Evolutionary conservation across 202 grass and related monocot species (phyloP).

Genomic region (Miscanthus sacchariflorus): DNA sequence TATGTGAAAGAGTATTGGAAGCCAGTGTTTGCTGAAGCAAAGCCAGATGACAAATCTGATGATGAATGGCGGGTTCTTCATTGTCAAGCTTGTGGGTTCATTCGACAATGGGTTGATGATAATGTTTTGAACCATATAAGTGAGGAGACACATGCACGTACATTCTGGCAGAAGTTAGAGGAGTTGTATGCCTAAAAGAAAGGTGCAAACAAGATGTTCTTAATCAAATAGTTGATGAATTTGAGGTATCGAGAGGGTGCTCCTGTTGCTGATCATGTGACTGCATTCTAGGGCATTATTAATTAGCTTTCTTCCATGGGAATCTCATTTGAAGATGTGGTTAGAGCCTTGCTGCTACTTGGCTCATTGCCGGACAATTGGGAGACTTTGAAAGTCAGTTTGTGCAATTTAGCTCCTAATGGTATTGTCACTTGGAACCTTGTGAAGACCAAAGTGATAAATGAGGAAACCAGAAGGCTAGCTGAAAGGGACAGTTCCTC

Average conservation of each 20-base stretch:
- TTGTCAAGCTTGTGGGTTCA: too few relatives aligned
- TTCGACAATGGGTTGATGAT: too few relatives aligned
- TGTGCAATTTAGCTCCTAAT: neutral
- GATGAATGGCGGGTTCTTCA: neutral
- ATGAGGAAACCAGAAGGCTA: neutral
- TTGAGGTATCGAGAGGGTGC: neutral
- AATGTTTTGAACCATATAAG: too few relatives aligned
- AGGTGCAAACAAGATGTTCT: slow-evolving; percentile 23
- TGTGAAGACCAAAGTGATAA: neutral
- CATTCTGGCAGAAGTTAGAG: too few relatives aligned
- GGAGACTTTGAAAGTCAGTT: neutral
- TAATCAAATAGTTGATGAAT: slow-evolving; percentile 1
- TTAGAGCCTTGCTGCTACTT: neutral
- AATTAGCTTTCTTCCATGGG: neutral
- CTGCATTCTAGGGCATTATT: neutral
- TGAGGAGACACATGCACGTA: too few relatives aligned
- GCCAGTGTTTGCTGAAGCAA: neutral
- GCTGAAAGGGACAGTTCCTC: neutral
- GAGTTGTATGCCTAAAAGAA: neutral
- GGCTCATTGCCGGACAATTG: neutral
- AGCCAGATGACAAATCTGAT: neutral
- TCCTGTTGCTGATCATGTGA: slow-evolving; percentile 19
- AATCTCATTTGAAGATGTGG: slow-evolving; percentile 5
- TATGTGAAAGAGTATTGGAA: slow-evolving; percentile 5
- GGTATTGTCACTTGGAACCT: neutral